Evolutionary conservation across 345 rosid genomes (phyloP), one percentile per base, ranked within the genome.

Genomic region (Garcia nutans): DNA sequence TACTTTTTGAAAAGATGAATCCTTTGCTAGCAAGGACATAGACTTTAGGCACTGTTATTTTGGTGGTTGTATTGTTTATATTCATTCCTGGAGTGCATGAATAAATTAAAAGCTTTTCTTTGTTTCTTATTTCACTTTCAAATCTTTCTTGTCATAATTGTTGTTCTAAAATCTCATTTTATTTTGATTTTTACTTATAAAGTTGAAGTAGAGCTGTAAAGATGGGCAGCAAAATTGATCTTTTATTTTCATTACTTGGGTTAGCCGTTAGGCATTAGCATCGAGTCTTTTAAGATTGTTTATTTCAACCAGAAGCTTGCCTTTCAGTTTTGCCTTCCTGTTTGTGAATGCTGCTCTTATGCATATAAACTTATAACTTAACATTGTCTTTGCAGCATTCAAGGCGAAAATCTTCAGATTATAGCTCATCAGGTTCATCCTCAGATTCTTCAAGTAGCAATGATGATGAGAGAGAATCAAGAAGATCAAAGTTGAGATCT

Each of bases 401-500:
- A 59, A 90, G 86, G 66, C 85, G 82, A 80, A 82, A 83, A 64
- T 88, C 89, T 24, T 86, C 89, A 1, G 88, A 89, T 33, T 86
- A 89, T 22, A 84, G 88, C 82, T 86, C 91, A 17, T 78, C 86
- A 8, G 79, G 89, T 83, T 87, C 97, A 26, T 92, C 93, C 26
- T 84, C 97, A 1, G 98, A 91, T 58, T 82, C 87, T 75, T 93
- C 96, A 7, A 90, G 94, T 71, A 85, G 91, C 26, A 97, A 92
- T n/a, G 96, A 84, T 9, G 97, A 90, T 42, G 91, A 84, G 64
- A 85, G 78, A 71, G 97, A 92, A 77, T 81, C 89, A 15, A 88
- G 87, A 86, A 89, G 89, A 85, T 92, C 91, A 7, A 96, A 87
- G 84, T 88, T 98, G n/a, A 89, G 90, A 84, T 90, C 92, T 17